Evolutionary conservation across 805 yeast species (phyloP).

Genomic region (Ogataea trehalophila): DNA sequence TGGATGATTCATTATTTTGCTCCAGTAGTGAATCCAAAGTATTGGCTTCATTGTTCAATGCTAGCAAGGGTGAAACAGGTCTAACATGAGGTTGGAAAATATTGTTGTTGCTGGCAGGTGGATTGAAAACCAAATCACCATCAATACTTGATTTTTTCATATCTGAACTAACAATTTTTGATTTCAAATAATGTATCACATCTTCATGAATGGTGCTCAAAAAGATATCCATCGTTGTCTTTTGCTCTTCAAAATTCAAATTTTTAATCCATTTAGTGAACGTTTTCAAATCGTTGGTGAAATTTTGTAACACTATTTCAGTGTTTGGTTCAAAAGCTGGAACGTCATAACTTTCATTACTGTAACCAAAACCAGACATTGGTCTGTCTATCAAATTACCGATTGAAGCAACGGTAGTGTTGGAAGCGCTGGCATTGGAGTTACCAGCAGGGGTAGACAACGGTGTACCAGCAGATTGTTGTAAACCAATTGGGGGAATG

Average conservation of each 20-base stretch:
- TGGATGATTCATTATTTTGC: constrained; percentile 9
- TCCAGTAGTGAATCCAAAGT: constrained; percentile 37
- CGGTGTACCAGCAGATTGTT: constrained; percentile 14
- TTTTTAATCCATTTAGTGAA: constrained; percentile 44
- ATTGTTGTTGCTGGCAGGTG: constrained; percentile 20
- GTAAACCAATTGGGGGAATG: constrained; percentile 23
- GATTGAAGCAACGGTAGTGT: neutral
- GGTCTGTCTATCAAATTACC: constrained; percentile 15
- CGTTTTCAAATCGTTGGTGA: constrained; percentile 40
- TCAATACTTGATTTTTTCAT: constrained; percentile 9
- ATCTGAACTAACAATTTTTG: constrained; percentile 32
- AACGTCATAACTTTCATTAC: constrained; percentile 21
- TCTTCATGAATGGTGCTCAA: constrained; percentile 41
- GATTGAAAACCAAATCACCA: constrained; percentile 18
- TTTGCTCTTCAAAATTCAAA: constrained; percentile 42
- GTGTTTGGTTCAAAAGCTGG: constrained; percentile 31
- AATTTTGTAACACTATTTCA: constrained; percentile 26
- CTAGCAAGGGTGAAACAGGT: constrained; percentile 30
- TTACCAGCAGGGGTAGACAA: constrained; percentile 11
- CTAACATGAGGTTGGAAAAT: constrained; percentile 23
- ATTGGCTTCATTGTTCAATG: constrained; percentile 32
- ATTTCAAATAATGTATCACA: constrained; percentile 39
- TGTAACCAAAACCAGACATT: constrained; percentile 10
- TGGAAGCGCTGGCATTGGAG: neutral
- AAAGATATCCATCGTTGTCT: constrained; percentile 44